Evolutionary conservation across 768 basidiomycete species (phyloP), one percentile per base, ranked within the genome.

Genomic region (Tremella fuciformis): DNA sequence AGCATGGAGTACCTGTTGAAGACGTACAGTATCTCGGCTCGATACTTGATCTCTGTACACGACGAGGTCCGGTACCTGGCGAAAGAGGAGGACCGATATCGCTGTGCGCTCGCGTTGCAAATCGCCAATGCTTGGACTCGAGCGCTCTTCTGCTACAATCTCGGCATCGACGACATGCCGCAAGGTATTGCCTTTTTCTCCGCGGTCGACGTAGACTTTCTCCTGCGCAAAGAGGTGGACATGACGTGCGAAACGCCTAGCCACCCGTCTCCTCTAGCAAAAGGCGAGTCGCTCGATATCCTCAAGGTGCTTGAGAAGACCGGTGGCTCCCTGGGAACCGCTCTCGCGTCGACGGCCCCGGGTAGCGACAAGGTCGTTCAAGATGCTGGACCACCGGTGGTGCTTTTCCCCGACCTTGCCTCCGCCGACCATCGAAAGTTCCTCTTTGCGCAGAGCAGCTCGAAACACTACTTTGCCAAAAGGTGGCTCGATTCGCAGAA

Each of bases 111-210:
- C 9, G 96, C 94, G 0, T 76, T 99, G 50, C 96, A 99, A 76
- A 85, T 99, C 46, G 89, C 91, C 25, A 97, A 99, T 75, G 76
- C 96, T 0, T 98, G 96, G 94, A 97, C 93, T 3, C 83, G 96
- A 15, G 84, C 86, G 51, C 71, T 93, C 68, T 97, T 99, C 75
- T 88, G 92, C 1, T 92, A 84, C 76, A 87, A 84, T 67, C 80
- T 98, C n/a, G 91, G 92, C 3, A 89, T 99, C 87, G 89, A 91
- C 70, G 89, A 98, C 71, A 81, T 98, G 1, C 96, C 96, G 0
- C 91, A 94, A 70, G 86, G 93, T 38, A 88, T 96, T 6, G 91
- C 92, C 0, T 99, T 96, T 80, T 97, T 99, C 80, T 96, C 91
- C 1, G 89, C 91, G 0, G 91, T 99, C 48, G 96, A 98, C 73